Evolutionary conservation across 306 rosid genomes (phyloP).

Genomic region (Trifolium pratense): DNA sequence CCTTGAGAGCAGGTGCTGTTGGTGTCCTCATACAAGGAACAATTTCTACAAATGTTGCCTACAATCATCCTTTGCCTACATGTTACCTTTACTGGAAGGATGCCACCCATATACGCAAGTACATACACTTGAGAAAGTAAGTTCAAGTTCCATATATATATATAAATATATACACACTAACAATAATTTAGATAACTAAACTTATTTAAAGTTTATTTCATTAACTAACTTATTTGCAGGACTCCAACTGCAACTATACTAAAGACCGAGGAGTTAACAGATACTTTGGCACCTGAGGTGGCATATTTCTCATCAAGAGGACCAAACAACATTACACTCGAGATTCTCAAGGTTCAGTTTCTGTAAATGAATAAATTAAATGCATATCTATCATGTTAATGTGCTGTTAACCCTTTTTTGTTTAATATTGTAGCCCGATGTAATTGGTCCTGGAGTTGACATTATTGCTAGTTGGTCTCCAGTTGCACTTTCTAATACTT

Average conservation of each 20-base stretch:
- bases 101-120: neutral
- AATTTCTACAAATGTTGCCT: rapidly evolving
- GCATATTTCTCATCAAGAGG: neutral
- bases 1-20: conserved; percentile 15
- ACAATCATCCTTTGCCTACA: conserved; percentile 36
- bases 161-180: too few relatives aligned
- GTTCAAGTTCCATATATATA: neutral
- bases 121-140: conserved; percentile 40
- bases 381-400: too few relatives aligned
- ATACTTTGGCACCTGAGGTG: conserved; percentile 37
- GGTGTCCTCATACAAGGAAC: conserved; percentile 36
- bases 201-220: neutral
- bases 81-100: conserved; percentile 12
- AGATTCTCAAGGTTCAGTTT: neutral
- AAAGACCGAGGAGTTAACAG: conserved; percentile 13
- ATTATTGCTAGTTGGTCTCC: neutral
- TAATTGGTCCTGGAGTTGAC: neutral
- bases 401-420: too few relatives aligned
- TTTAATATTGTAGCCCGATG: neutral
- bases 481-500: too few relatives aligned
- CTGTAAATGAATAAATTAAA: neutral
- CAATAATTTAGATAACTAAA: too few relatives aligned
- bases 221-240: conserved; percentile 19
- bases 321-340: neutral
- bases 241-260: conserved; percentile 40